Conservation (phyloP, 768 basidiomycete genomes). For the Russula griseocarnosa region DNA sequence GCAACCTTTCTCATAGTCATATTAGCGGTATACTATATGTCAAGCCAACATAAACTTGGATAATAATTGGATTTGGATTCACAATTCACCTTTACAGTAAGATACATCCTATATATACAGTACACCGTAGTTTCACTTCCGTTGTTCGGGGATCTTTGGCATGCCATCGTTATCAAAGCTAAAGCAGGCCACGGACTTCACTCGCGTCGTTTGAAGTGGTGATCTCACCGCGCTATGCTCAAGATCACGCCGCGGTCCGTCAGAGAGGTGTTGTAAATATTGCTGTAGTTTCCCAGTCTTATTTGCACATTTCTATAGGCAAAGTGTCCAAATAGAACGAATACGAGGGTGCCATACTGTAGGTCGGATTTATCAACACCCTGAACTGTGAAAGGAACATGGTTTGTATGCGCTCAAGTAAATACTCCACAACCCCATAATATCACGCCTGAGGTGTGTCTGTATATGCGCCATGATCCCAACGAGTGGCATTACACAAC, state of each 20-base stretch:
- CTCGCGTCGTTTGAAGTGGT: constrained; percentile 13
- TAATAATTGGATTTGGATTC: not conserved
- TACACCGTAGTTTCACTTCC: too few species aligned
- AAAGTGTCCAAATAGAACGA: constrained; percentile 27
- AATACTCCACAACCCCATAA: not conserved
- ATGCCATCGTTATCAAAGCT: constrained; percentile 42
- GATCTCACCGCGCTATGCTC: constrained; percentile 46
- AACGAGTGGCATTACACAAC: not conserved
- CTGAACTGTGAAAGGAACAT: constrained; percentile 35
- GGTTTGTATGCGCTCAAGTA: constrained; percentile 5
- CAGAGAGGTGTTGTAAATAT: constrained; percentile 50
- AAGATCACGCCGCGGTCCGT: constrained; percentile 43
- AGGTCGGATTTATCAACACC: constrained; percentile 65
- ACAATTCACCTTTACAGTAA: constrained; percentile 42
- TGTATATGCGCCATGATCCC: not conserved
- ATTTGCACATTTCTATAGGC: not conserved
- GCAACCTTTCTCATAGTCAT: not conserved
- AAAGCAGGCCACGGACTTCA: constrained; percentile 22
- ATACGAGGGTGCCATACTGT: constrained; percentile 70
- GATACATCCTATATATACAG: too few species aligned
- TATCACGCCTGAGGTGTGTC: not conserved
- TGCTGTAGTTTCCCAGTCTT: constrained; percentile 74
- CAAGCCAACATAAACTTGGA: not conserved
- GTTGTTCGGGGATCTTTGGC: constrained; percentile 27
- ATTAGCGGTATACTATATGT: not conserved